Percentiles rank a stretch among this genome's conserved stretches.
These are phyloP conservation scores for Penicillium sp. DNA, from an alignment of 2,329 filamentous ascomycete species.

Conservation along the genomic window DNA sequence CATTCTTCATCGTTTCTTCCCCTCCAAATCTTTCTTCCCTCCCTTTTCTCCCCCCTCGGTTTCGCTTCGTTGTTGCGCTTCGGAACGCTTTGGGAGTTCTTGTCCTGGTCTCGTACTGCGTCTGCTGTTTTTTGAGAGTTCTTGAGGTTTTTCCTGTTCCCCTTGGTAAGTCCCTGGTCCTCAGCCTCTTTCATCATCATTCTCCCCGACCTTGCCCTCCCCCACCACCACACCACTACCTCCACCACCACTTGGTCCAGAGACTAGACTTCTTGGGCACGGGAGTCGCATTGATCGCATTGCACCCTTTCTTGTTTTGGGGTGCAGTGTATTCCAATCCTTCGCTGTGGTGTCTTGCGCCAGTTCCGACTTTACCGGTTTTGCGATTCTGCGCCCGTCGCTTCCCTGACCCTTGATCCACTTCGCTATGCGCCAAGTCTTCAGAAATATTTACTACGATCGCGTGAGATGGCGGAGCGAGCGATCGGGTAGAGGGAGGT, in stretches of 20 bases:
- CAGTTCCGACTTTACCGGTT: neutral
- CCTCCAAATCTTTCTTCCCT: conserved; percentile 17
- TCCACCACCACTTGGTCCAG: neutral
- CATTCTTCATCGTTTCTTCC: conserved; percentile 22
- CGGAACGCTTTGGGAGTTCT: conserved; percentile 22
- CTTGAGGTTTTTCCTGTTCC: conserved; percentile 16
- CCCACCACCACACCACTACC: conserved; percentile 3
- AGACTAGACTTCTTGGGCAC: too few species aligned
- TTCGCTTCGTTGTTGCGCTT: conserved; percentile 21
- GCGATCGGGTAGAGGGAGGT: conserved; percentile 3
- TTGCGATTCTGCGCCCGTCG: conserved; percentile 1
- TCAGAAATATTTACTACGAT: too few species aligned
- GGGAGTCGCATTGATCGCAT: too few species aligned
- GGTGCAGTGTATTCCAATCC: neutral
- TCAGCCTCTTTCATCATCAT: conserved; percentile 17
- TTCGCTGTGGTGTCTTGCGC: neutral
- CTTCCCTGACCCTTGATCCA: neutral
- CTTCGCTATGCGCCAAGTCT: neutral
- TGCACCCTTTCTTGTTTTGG: neutral
- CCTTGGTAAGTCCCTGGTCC: conserved; percentile 19
- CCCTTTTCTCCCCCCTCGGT: conserved; percentile 23
- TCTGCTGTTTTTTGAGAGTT: conserved; percentile 17
- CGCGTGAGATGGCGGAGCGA: neutral
- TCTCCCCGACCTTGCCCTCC: conserved; percentile 1
- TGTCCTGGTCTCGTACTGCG: conserved; percentile 16